phyloP scores from a whole-genome alignment of 306 rosid species.

The Vicia sativa region DNA sequence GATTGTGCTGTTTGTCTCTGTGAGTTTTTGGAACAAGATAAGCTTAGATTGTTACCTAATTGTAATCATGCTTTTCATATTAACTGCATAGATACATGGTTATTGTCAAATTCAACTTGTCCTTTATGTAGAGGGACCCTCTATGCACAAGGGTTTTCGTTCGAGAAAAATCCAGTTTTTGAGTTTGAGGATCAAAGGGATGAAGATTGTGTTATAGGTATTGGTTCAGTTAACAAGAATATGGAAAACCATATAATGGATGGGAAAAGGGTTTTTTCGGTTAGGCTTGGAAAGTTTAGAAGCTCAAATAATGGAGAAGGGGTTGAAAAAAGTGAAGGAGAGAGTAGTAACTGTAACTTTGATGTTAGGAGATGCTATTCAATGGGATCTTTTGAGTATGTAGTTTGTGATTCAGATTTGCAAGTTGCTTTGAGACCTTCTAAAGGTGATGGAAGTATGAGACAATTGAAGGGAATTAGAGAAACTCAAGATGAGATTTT shows the following conservation, averaged over 20 bases:
- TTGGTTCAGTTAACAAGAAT: slow-evolving; percentile 49
- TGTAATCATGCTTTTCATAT: slow-evolving; percentile 96
- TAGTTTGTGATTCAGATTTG: slow-evolving; percentile 81
- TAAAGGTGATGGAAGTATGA: slow-evolving; percentile 57
- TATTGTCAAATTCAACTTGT: slow-evolving; percentile 87
- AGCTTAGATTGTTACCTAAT: slow-evolving; percentile 73
- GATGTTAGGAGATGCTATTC: slow-evolving; percentile 95
- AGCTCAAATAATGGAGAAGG: slow-evolving; percentile 52
- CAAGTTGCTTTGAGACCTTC: slow-evolving; percentile 63
- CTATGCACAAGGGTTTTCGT: slow-evolving; percentile 58
- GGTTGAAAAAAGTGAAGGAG: slow-evolving; percentile 55
- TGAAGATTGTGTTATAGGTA: slow-evolving; percentile 56
- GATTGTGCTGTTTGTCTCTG: slow-evolving; percentile 96
- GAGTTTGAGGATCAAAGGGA: slow-evolving; percentile 60
- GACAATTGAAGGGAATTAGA: slow-evolving; percentile 59
- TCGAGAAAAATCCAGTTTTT: slow-evolving; percentile 62
- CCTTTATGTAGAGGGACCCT: slow-evolving; percentile 93
- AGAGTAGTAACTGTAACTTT: slow-evolving; percentile 68
- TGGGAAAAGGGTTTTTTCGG: slow-evolving; percentile 79
- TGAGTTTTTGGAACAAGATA: slow-evolving; percentile 83
- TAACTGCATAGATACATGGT: slow-evolving; percentile 92
- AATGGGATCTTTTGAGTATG: slow-evolving; percentile 91
- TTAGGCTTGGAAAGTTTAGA: slow-evolving; percentile 84
- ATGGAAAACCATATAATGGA: slow-evolving; percentile 55
- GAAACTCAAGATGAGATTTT: slow-evolving; percentile 48